A percentile compares a stretch with the other conserved stretches of the same genome.
These are phyloP conservation scores for Amphirosellinia nigrospora DNA, from an alignment of 495 filamentous ascomycete species.

Conservation along the genomic window DNA sequence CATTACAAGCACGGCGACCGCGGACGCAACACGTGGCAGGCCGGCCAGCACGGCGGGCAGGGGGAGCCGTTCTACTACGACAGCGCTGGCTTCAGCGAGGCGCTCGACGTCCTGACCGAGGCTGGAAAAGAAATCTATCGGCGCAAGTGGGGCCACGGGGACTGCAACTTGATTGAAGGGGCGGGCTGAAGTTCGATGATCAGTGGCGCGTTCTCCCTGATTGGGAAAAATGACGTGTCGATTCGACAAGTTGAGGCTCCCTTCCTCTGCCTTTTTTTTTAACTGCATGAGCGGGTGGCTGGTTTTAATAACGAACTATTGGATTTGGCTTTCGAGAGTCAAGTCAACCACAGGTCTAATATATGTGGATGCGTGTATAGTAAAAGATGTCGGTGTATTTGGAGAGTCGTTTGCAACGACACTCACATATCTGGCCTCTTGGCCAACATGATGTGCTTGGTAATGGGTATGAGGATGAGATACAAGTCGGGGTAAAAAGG, in stretches of 20 bases:
- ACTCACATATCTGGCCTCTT: background rate
- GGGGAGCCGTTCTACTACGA: conserved; percentile 68
- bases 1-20: conserved; percentile 50
- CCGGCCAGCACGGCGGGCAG: conserved; percentile 59
- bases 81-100: conserved; percentile 57
- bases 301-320: background rate
- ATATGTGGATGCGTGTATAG: background rate
- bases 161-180: conserved; percentile 54
- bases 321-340: background rate
- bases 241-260: background rate
- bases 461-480: background rate
- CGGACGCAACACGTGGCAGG: conserved; percentile 66
- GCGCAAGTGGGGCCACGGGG: conserved; percentile 63
- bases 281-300: background rate
- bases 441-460: background rate
- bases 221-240: conserved; percentile 31
- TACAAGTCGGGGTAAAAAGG: background rate
- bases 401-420: background rate
- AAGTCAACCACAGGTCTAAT: background rate
- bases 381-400: background rate
- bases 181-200: conserved; percentile 52
- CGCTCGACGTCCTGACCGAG: conserved; percentile 59
- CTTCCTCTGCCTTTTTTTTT: background rate
- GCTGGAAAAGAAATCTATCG: conserved; percentile 57
- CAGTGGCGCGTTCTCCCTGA: conserved; percentile 59